Evolutionary conservation across 306 rosid species (phyloP).

Genomic region (Cercis canadensis): DNA sequence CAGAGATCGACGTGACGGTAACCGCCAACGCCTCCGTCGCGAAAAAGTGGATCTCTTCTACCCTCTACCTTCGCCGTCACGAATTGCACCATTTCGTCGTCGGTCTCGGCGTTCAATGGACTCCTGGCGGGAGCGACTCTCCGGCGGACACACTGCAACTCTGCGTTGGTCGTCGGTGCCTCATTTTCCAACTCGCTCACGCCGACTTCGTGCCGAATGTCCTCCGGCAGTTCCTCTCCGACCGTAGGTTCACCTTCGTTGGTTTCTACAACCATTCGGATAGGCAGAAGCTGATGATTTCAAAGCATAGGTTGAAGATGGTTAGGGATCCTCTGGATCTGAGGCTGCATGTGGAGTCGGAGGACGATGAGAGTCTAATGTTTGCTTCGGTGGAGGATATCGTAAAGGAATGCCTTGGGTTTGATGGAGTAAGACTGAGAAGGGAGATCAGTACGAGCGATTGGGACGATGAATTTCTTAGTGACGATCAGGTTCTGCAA

Average conservation of each 20-base stretch:
- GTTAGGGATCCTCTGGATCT: slow-evolving; percentile 32
- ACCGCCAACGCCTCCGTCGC: slow-evolving; percentile 39
- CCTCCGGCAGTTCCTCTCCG: slow-evolving; percentile 38
- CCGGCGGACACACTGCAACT: slow-evolving; percentile 50
- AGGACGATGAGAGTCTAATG: not conserved
- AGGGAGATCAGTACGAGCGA: slow-evolving; percentile 28
- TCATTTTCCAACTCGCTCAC: slow-evolving; percentile 39
- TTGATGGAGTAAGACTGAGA: slow-evolving; percentile 7
- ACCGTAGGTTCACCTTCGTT: slow-evolving; percentile 32
- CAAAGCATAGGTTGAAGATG: not conserved
- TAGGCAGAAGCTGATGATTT: not conserved
- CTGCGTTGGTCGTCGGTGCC: slow-evolving; percentile 50
- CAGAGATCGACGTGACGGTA: slow-evolving; percentile 11
- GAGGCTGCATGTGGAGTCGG: not conserved
- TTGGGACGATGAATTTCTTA: slow-evolving; percentile 28
- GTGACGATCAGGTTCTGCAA: slow-evolving; percentile 39
- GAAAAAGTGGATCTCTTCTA: slow-evolving; percentile 34
- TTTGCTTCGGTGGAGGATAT: slow-evolving; percentile 13
- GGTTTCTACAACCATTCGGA: slow-evolving; percentile 48
- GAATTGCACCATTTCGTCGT: slow-evolving; percentile 31
- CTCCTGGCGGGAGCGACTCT: not conserved
- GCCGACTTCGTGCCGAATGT: not conserved
- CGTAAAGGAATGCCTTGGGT: slow-evolving; percentile 30
- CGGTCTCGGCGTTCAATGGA: slow-evolving; percentile 67
- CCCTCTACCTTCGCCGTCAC: not conserved